A percentile compares a stretch with the other conserved stretches of the same genome.
Conservation (phyloP, 139 green algal species). For the Mychonastes homosphaera region DNA sequence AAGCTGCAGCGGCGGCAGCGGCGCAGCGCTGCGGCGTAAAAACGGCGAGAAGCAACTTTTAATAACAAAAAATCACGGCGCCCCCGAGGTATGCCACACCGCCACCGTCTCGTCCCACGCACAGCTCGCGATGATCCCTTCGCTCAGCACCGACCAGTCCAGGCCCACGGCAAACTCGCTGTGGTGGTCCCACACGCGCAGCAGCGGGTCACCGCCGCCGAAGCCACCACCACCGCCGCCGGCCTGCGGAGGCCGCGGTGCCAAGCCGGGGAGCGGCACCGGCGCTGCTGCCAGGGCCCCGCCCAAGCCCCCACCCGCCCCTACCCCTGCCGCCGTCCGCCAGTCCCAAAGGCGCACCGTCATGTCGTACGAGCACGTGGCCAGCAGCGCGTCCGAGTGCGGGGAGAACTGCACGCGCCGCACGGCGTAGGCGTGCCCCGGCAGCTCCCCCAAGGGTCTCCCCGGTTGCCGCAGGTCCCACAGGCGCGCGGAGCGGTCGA, state of each 20-base stretch:
- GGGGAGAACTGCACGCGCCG: conserved; percentile 80
- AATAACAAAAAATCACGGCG: too few species aligned
- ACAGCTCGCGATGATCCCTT: conserved; percentile 72
- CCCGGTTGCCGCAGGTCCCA: conserved; percentile 71
- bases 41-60: too few species aligned
- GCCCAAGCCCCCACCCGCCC: too few species aligned
- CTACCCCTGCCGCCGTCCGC: conserved; percentile 36
- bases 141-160: conserved; percentile 69
- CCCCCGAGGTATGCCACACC: too few species aligned
- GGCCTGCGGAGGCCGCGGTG: too few species aligned
- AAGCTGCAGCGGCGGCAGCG: too few species aligned
- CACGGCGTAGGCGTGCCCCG: conserved; percentile 85
- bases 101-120: conserved; percentile 74
- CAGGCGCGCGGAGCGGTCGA: conserved; percentile 89
- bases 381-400: conserved; percentile 64
- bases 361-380: conserved; percentile 91
- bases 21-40: too few species aligned
- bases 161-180: conserved; percentile 85
- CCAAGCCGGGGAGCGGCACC: too few species aligned
- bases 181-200: conserved; percentile 75
- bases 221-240: too few species aligned
- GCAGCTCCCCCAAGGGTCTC: conserved; percentile 48
- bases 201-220: too few species aligned
- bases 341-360: conserved; percentile 89
- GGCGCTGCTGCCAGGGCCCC: too few species aligned